Conservation (phyloP, 768 basidiomycete genomes). For the Termitomyces eurrhizus region DNA sequence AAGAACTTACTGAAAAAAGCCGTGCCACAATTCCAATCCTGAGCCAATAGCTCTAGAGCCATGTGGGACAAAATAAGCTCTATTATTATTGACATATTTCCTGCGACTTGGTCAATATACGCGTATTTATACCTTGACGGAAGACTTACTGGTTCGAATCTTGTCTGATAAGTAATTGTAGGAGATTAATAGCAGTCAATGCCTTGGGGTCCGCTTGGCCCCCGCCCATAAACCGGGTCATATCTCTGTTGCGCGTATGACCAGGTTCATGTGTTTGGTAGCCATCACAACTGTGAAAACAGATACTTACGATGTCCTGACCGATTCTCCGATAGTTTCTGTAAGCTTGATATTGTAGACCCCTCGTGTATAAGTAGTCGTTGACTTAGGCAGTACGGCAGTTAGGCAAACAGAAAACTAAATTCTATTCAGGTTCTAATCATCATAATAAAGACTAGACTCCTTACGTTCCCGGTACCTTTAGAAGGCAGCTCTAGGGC, state of each 20-base stretch:
- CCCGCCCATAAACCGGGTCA: slow-evolving; percentile 20
- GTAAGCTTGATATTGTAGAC: slow-evolving; percentile 27
- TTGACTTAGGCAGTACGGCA: slow-evolving; percentile 4
- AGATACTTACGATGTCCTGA: slow-evolving; percentile 31
- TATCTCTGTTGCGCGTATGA: slow-evolving; percentile 18
- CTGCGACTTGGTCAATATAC: slow-evolving; percentile 19
- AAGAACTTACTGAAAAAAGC: slow-evolving; percentile 46
- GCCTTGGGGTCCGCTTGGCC: slow-evolving; percentile 20
- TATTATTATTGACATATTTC: slow-evolving; percentile 40
- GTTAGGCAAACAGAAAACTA: slow-evolving; percentile 34
- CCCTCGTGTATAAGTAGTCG: slow-evolving; percentile 20
- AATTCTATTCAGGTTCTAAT: not conserved
- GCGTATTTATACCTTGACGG: not conserved
- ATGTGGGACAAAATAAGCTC: slow-evolving; percentile 40
- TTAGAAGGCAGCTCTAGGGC: slow-evolving; percentile 25
- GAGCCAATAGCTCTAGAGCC: slow-evolving; percentile 10
- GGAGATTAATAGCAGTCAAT: slow-evolving; percentile 37
- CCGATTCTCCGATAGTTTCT: slow-evolving; percentile 32
- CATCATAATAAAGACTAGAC: not conserved
- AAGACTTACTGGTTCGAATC: slow-evolving; percentile 38
- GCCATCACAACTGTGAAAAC: not conserved
- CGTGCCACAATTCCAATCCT: slow-evolving; percentile 43
- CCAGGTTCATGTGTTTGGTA: not conserved
- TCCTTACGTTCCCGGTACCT: slow-evolving; percentile 25
- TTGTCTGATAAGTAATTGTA: slow-evolving; percentile 48